Percentiles rank a stretch among this genome's conserved stretches.
phyloP scores from a whole-genome alignment of 805 yeast species.

The Wickerhamomyces silvicola region DNA sequence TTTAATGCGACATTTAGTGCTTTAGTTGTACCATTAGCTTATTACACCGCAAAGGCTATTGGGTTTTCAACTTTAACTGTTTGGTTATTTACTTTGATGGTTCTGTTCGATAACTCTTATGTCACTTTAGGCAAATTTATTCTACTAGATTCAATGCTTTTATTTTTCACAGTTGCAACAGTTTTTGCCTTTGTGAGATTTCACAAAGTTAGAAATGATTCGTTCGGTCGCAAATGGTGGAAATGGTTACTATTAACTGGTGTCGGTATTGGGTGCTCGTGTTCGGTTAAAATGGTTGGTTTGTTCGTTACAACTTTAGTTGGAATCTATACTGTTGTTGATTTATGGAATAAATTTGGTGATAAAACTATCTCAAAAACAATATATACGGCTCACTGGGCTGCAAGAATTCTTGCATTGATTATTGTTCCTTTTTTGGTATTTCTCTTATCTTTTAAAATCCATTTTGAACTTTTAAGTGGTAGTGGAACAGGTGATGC shows the following conservation, averaged over 20 bases:
- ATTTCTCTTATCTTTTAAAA: conserved; percentile 60
- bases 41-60: conserved; percentile 69
- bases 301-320: conserved; percentile 80
- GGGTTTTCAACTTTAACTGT: conserved; percentile 66
- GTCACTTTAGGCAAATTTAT: conserved; percentile 85
- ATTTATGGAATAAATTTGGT: conserved; percentile 80
- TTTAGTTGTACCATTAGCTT: conserved; percentile 80
- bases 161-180: conserved; percentile 84
- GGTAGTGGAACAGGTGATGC: conserved; percentile 81
- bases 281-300: conserved; percentile 96
- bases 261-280: conserved; percentile 77
- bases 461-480: conserved; percentile 67
- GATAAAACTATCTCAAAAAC: conserved; percentile 48
- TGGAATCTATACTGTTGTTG: conserved; percentile 84
- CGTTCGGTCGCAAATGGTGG: conserved; percentile 84
- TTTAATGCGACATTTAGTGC: conserved; percentile 84
- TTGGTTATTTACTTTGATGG: conserved; percentile 78
- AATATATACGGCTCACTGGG: conserved; percentile 56
- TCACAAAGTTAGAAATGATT: conserved; percentile 47
- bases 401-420: conserved; percentile 55
- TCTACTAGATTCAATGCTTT: conserved; percentile 82
- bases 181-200: conserved; percentile 66
- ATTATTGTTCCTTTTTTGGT: conserved; percentile 58
- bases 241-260: conserved; percentile 86
- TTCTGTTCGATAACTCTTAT: conserved; percentile 73